Evolutionary conservation across 1,284 basidiomycete species (phyloP).

Genomic region (Binderoboletus segoi): DNA sequence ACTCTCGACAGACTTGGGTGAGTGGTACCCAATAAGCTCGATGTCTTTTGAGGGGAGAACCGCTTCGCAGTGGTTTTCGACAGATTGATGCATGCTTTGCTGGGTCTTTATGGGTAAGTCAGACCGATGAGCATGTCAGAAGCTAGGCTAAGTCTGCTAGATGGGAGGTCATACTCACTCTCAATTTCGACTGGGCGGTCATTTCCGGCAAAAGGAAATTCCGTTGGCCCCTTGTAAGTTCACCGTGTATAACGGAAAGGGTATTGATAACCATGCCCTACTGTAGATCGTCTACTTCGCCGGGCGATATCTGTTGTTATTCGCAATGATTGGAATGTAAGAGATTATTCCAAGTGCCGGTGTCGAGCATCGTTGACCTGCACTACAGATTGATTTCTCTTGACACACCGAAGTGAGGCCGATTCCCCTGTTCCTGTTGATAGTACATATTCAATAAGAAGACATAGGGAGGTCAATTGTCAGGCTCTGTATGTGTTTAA

Average conservation of each 20-base stretch:
- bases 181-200: constrained; percentile 35
- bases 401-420: constrained; percentile 28
- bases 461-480: constrained; percentile 27
- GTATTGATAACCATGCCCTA: not conserved
- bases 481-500: constrained; percentile 36
- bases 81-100: constrained; percentile 30
- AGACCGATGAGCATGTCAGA: not conserved
- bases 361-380: constrained; percentile 10
- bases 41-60: not conserved
- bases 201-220: constrained; percentile 34
- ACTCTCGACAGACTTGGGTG: constrained; percentile 27
- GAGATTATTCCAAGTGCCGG: not conserved
- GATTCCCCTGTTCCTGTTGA: not conserved
- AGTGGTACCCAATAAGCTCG: constrained; percentile 1
- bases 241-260: not conserved
- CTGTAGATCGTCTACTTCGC: constrained; percentile 33
- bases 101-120: constrained; percentile 34
- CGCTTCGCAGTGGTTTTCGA: constrained; percentile 24
- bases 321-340: constrained; percentile 38
- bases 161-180: constrained; percentile 35
- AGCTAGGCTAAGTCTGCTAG: constrained; percentile 9
- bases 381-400: constrained; percentile 31
- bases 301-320: constrained; percentile 35
- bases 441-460: not conserved
- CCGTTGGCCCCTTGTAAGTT: constrained; percentile 36